Evolutionary conservation across 345 rosid genomes (phyloP), one percentile per base, ranked within the genome.

Genomic region (Arabis alpina): DNA sequence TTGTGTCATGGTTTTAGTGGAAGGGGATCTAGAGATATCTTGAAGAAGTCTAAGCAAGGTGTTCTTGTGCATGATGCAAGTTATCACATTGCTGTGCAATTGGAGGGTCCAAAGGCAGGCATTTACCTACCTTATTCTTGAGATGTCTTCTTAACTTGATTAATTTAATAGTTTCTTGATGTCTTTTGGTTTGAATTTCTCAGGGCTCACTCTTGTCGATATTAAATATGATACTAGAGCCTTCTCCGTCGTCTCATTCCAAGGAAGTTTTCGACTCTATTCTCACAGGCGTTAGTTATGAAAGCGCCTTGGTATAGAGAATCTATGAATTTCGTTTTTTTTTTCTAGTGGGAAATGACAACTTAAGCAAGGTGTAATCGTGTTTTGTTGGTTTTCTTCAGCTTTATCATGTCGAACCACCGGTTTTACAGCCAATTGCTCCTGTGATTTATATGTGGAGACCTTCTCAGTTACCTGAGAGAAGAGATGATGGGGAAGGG

Each of bases 371-470:
- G 58, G 9, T 50, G 68, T 40, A 52, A 54, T 7, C 0, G 6
- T 16, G 11, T 2, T 3, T 16, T 39, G 56, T 44, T 58, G 36
- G 48, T 66, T 40, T 69, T 63, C 79, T 69, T 51, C 82, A 91
- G 98, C 91, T 93, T 70, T 84, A 84, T 82, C 81, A 91, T 78
- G 85, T 76, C 37, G 88, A 86, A 42, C 82, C 70, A 36, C 85
- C 86, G 10, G 32, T 66, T 76, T 81, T 89, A 36, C 82, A 66
- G 71, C 63, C 80, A 27, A 82, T 93, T 50, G 84, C 90, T 55
- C 97, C 91, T 49, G 91, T 88, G 75, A 82, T 70, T 50, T 91
- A 82, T 72, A 85, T 91, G 85, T 93, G 94, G 97, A 77, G 75
- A 68, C 91, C 92, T 54, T 75, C 61, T 57, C 44, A 41, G 19